phyloP scores from a whole-genome alignment of 208 protist genomes.

The Crithidia sp. region DNA sequence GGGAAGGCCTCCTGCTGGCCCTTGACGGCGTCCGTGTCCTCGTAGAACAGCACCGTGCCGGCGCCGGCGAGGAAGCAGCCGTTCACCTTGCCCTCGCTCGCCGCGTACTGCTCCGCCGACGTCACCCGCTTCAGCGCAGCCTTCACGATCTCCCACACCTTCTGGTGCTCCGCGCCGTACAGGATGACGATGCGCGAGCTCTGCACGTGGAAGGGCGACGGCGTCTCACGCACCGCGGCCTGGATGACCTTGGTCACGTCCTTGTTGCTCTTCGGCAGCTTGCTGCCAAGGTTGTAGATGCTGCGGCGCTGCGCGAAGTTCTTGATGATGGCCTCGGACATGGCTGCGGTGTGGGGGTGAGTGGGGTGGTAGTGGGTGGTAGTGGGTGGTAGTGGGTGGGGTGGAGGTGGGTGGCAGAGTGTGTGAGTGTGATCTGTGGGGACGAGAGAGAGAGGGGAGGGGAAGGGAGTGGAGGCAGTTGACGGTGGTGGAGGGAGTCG shows the following conservation, averaged over 20 bases:
- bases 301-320: slow-evolving; percentile 33
- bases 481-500: too few species aligned
- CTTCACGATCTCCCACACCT: slow-evolving; percentile 41
- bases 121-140: slow-evolving; percentile 25
- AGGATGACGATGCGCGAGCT: slow-evolving; percentile 56
- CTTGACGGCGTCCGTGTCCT: too few species aligned
- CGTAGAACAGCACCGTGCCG: too few species aligned
- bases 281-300: slow-evolving; percentile 38
- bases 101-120: neutral
- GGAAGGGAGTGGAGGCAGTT: too few species aligned
- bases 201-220: slow-evolving; percentile 57
- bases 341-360: neutral
- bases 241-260: slow-evolving; percentile 40
- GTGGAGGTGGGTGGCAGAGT: slow-evolving; percentile 1
- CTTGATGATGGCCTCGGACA: slow-evolving; percentile 16
- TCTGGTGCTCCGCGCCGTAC: slow-evolving; percentile 43
- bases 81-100: too few species aligned
- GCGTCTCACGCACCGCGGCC: slow-evolving; percentile 34
- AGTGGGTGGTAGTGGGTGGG: neutral
- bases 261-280: slow-evolving; percentile 37
- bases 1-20: too few species aligned
- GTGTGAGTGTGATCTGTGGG: neutral
- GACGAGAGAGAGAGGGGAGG: neutral
- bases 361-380: neutral
- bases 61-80: too few species aligned